Percentiles rank a stretch among this genome's conserved stretches.
phyloP scores from a whole-genome alignment of 768 basidiomycete species.

The Daedaleopsis nitida region DNA sequence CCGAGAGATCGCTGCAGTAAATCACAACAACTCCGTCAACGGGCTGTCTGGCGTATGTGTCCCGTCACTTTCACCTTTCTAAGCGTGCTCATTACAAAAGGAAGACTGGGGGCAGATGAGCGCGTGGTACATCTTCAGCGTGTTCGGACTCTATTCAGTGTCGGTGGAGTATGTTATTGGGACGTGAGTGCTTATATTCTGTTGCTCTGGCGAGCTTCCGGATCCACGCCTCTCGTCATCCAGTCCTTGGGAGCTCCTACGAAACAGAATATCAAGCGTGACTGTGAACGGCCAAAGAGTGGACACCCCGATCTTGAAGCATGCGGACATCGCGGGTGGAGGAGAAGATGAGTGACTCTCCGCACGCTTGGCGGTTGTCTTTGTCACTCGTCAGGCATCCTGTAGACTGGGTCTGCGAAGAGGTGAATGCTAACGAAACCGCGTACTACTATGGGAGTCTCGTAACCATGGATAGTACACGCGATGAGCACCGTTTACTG shows the following conservation, averaged over 20 bases:
- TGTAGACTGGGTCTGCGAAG: too few species aligned
- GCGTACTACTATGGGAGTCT: too few species aligned
- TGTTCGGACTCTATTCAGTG: slow-evolving; percentile 83
- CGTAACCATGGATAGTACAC: too few species aligned
- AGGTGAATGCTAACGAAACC: too few species aligned
- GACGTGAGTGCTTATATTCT: slow-evolving; percentile 48
- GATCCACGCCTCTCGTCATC: slow-evolving; percentile 49
- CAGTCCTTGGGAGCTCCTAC: slow-evolving; percentile 55
- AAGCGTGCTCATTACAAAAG: slow-evolving; percentile 60
- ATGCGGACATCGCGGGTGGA: slow-evolving; percentile 61
- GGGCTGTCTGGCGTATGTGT: slow-evolving; percentile 71
- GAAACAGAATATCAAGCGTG: slow-evolving; percentile 62
- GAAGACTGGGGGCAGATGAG: slow-evolving; percentile 93
- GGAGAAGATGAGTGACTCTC: slow-evolving; percentile 61
- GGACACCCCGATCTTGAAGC: slow-evolving; percentile 51
- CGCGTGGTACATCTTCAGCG: slow-evolving; percentile 84
- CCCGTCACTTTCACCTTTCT: too few species aligned
- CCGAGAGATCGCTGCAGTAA: slow-evolving; percentile 57
- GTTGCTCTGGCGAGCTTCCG: too few species aligned
- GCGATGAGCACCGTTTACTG: too few species aligned
- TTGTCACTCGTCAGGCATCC: too few species aligned
- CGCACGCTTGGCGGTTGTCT: slow-evolving; percentile 41
- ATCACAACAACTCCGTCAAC: slow-evolving; percentile 69
- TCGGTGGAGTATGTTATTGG: slow-evolving; percentile 77
- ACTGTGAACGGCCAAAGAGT: slow-evolving; percentile 53